Evolutionary conservation across 768 basidiomycete species (phyloP), one percentile per base, ranked within the genome.

Genomic region (Suillus americanus): DNA sequence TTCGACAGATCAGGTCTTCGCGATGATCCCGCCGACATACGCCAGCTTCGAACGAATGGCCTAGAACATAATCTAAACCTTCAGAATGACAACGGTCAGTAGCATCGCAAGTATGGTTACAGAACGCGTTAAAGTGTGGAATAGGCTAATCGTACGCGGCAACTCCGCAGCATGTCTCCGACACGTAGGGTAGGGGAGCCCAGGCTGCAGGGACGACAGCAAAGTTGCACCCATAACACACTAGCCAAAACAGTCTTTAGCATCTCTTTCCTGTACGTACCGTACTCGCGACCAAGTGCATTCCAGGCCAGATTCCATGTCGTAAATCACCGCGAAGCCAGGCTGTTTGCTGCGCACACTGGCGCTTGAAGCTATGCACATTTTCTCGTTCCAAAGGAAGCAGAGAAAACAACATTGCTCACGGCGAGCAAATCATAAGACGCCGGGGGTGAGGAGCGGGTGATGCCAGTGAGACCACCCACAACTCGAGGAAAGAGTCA

Each of bases 341-440:
- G 80, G 82, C 71, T 73, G 72, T 71, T 83, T 73, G 79, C 78
- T 80, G 83, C 81, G 83, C 76, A 68, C 75, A 74, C 76, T 79
- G 76, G 77, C 83, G 79, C 80, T 86, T 79, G 81, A 75, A 75
- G 79, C 78, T 80, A 69, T 79, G 69, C 70, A 66, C 63, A 67
- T 63, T 56, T 63, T 65, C 74, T 65, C 55, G 62, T 66, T 65
- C 69, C 60, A 45, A 57, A 51, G 65, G 69, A 68, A 62, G 63
- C 70, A 69, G 66, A 65, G 68, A 67, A 62, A 41, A 64, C 50
- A 40, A 57, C 73, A 79, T 71, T 78, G 80, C 74, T 82, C 82
- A 84, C 84, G 86, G 86, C 75, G 77, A 79, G 78, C 81, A 78
- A 71, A 82, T 82, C 69, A 68, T 71, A 86, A 86, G 73, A 80